phyloP scores from a whole-genome alignment of 169 alveolate species.

The Plasmodium inui region DNA sequence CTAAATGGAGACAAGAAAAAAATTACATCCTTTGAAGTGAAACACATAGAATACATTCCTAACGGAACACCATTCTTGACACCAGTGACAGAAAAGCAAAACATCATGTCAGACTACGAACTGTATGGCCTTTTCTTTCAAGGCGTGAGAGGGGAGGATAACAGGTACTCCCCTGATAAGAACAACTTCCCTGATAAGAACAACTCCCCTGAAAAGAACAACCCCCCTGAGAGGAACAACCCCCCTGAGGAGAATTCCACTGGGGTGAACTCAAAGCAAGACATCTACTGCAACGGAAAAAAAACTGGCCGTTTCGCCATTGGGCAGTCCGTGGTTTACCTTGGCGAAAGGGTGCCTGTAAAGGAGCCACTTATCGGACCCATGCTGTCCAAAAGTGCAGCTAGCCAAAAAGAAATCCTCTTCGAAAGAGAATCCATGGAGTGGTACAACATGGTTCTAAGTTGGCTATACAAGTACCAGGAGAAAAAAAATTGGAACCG shows the following conservation, averaged over 20 bases:
- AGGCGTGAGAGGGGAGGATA: background rate
- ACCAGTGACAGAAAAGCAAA: background rate
- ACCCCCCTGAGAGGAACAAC: too few species aligned
- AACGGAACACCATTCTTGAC: background rate
- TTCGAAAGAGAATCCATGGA: constrained; percentile 25
- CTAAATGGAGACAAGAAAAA: background rate
- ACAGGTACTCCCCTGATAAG: background rate
- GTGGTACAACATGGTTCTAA: background rate
- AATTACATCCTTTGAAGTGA: background rate
- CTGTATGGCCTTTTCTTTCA: background rate
- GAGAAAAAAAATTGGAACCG: constrained; percentile 7
- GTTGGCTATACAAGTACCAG: background rate
- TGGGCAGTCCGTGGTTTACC: background rate
- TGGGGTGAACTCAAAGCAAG: background rate
- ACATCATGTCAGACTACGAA: background rate
- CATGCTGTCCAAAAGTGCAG: background rate
- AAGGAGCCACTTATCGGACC: background rate
- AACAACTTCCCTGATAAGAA: too few species aligned
- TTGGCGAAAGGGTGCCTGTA: background rate
- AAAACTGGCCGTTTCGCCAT: background rate
- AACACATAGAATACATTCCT: background rate
- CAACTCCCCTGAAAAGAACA: too few species aligned
- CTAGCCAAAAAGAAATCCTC: background rate
- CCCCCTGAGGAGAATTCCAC: background rate
- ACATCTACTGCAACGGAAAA: background rate